A percentile compares a stretch with the other conserved stretches of the same genome.
phyloP scores from a whole-genome alignment of 805 yeast genomes.

The Vanderwaltozyma polyspora region DNA sequence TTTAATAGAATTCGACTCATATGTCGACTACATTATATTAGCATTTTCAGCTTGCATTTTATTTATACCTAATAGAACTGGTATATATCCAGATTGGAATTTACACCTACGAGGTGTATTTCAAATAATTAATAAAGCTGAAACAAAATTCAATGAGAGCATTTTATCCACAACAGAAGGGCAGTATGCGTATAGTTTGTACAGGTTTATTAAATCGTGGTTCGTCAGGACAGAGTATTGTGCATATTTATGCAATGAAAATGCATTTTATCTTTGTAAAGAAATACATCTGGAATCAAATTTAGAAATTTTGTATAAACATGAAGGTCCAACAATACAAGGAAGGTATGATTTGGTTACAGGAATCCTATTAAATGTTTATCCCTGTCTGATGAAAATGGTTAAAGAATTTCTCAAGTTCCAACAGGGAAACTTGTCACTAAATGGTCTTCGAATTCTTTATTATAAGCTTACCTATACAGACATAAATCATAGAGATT shows the following conservation, averaged over 20 bases:
- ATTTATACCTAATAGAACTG: constrained; percentile 5
- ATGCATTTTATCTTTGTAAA: too few relatives aligned
- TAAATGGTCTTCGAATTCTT: constrained; percentile 6
- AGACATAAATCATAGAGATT: neutral
- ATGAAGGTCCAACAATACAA: neutral
- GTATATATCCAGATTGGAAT: constrained; percentile 5
- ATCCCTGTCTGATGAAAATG: constrained; percentile 1
- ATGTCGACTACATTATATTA: constrained; percentile 2
- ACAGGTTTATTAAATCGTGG: too few relatives aligned
- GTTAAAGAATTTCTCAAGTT: constrained; percentile 1
- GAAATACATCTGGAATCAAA: too few relatives aligned
- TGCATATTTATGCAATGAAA: too few relatives aligned
- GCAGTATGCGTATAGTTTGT: too few relatives aligned
- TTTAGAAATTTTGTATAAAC: neutral
- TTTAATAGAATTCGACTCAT: constrained; percentile 1
- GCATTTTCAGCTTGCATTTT: constrained; percentile 4
- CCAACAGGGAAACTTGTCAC: neutral
- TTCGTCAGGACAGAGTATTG: too few relatives aligned
- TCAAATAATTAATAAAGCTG: constrained; percentile 2
- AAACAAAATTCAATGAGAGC: neutral
- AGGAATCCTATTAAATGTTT: neutral
- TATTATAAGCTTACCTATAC: constrained; percentile 3
- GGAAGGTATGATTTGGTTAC: constrained; percentile 1
- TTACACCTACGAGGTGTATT: constrained; percentile 4
- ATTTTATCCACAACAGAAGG: neutral